Conservation (phyloP, 208 protist species). For the Naegleria gruberi region DNA sequence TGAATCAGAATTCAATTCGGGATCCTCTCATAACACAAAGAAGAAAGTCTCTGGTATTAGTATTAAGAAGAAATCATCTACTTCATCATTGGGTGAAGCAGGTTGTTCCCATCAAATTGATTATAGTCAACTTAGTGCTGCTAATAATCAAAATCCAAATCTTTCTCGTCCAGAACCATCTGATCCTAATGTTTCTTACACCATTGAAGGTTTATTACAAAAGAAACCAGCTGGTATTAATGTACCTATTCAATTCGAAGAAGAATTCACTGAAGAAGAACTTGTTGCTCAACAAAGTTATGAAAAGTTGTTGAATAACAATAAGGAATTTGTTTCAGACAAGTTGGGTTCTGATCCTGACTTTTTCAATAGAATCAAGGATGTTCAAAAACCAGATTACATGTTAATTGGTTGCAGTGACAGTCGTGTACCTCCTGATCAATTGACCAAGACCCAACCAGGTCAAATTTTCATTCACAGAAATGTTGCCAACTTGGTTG, state of each 20-base stretch:
- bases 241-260: background rate
- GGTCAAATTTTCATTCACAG: slow-evolving; percentile 85
- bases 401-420: slow-evolving; percentile 87
- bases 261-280: background rate
- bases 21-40: too few species aligned
- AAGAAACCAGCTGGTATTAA: background rate
- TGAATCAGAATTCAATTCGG: too few species aligned
- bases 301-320: slow-evolving; percentile 68
- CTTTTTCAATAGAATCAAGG: slow-evolving; percentile 65
- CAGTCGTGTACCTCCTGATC: slow-evolving; percentile 65
- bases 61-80: too few species aligned
- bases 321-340: slow-evolving; percentile 67
- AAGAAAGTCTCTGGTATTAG: too few species aligned
- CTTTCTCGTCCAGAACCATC: background rate
- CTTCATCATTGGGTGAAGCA: too few species aligned
- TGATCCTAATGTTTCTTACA: background rate
- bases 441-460: slow-evolving; percentile 69
- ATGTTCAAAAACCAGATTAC: slow-evolving; percentile 73
- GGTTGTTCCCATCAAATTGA: too few species aligned
- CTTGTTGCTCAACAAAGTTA: slow-evolving; percentile 20
- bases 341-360: slow-evolving; percentile 62
- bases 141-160: too few species aligned
- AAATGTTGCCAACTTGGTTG: slow-evolving; percentile 82
- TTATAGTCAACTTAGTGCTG: too few species aligned
- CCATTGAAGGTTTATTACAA: background rate